These are phyloP conservation scores for Zymoseptoria ardabiliae DNA, from an alignment of 2,329 filamentous ascomycete species.

Conservation along the genomic window DNA sequence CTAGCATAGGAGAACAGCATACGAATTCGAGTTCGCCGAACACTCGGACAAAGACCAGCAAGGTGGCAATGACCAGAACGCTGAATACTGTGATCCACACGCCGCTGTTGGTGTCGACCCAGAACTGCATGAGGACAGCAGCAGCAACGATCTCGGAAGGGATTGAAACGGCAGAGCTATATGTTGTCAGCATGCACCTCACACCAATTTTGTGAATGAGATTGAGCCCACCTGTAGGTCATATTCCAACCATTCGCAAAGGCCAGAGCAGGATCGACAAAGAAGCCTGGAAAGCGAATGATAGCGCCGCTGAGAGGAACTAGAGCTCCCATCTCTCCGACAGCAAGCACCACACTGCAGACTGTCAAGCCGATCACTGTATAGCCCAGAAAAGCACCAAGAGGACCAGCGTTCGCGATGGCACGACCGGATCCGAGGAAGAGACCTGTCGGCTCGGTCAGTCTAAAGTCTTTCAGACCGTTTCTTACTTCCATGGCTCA, in stretches of 20 bases:
- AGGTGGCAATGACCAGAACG: conserved; percentile 6
- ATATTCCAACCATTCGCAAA: conserved; percentile 14
- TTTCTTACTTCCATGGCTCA: background rate
- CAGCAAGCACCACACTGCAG: conserved; percentile 9
- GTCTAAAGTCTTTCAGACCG: background rate
- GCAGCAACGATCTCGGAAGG: conserved; percentile 12
- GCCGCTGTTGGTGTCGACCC: conserved; percentile 10
- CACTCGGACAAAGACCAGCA: conserved; percentile 9
- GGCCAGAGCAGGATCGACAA: conserved; percentile 10
- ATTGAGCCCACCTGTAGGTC: conserved; percentile 1
- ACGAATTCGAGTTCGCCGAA: conserved; percentile 17
- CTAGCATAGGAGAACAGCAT: background rate
- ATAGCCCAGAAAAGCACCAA: conserved; percentile 15
- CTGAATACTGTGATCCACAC: conserved; percentile 14
- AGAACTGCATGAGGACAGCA: conserved; percentile 9
- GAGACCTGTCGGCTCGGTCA: conserved; percentile 17
- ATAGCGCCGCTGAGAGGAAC: conserved; percentile 10
- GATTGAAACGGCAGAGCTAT: conserved; percentile 7
- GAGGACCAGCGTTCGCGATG: conserved; percentile 28
- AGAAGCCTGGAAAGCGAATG: conserved; percentile 11
- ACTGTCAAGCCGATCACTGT: conserved; percentile 9
- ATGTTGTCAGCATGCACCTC: background rate
- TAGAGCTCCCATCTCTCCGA: conserved; percentile 13
- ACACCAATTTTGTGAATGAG: background rate
- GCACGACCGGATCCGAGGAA: conserved; percentile 32